Conservation (phyloP, 805 yeast species). For the Yarrowia deformans region DNA sequence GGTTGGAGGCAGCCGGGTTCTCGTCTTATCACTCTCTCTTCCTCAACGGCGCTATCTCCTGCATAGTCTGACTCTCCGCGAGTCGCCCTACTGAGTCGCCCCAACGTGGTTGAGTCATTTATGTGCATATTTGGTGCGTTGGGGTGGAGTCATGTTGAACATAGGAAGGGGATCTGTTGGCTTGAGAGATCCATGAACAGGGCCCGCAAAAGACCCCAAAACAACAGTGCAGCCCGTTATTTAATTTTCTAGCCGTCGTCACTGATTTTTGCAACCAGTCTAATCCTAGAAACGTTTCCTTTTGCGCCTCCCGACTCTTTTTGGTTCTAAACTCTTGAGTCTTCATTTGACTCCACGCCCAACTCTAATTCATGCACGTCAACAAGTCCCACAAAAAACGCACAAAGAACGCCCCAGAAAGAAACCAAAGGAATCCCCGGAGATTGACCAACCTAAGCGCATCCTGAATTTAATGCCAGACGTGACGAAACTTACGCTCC, state of each 20-base stretch:
- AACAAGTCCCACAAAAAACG: too few relatives aligned
- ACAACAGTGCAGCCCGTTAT: too few relatives aligned
- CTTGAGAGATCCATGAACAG: not conserved
- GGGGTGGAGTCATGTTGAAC: conserved; percentile 11
- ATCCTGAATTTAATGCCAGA: not conserved
- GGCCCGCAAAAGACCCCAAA: too few relatives aligned
- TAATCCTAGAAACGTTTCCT: too few relatives aligned
- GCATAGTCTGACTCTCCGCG: conserved; percentile 27
- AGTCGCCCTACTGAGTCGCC: conserved; percentile 25
- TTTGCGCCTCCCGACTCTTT: not conserved
- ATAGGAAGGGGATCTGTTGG: not conserved
- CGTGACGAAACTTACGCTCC: conserved; percentile 25
- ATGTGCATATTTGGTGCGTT: conserved; percentile 21
- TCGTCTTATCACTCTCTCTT: not conserved
- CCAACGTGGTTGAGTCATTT: conserved; percentile 26
- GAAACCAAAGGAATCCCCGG: conserved; percentile 33
- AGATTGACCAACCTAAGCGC: conserved; percentile 3
- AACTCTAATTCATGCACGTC: not conserved
- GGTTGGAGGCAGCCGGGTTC: not conserved
- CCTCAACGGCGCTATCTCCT: conserved; percentile 12
- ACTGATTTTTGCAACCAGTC: too few relatives aligned
- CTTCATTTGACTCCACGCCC: not conserved
- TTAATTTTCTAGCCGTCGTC: too few relatives aligned
- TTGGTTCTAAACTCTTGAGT: conserved; percentile 7
- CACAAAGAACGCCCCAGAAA: conserved; percentile 21